Evolutionary conservation across 257 asterid species (phyloP), one percentile per base, ranked within the genome.

Genomic region (Anisodus tanguticus): DNA sequence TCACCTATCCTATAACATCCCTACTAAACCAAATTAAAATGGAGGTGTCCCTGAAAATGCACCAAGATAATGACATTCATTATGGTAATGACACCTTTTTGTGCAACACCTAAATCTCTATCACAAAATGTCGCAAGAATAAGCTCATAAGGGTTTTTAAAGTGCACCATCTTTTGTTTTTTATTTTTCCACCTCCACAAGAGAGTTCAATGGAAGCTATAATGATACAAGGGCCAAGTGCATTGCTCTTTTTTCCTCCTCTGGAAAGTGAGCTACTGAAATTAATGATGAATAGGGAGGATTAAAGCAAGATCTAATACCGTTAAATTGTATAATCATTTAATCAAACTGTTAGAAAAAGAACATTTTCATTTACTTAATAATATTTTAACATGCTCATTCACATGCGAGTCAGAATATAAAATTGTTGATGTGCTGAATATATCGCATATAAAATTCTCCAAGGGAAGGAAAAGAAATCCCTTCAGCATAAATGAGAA

Each of bases 121-220:
- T n/a, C 19, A 12, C 22, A 74, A 74, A 74, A 8, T 74, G 43
- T 26, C 22, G 22, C 43, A 49, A 22, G 43, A 19, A 72, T 74
- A 47, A 51, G n/a, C 6, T 41, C 45, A 41, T 41, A 41, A 41
- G 45, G 45, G 45, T 41, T 41, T n/a, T 39, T 2, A 45, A 43
- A 41, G 62, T 76, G 11, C 41, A 22, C 19, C 80, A 45, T 12
- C 5, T 67, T 45, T 49, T 19, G 12, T 8, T 39, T 6, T 17
- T 39, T 26, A 22, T 19, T 45, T 11, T 13, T n/a, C 58, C 55
- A n/a, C 8, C 45, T 41, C 17, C 5, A 45, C 79, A 71, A 71
- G 57, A 43, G 74, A 74, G 41, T 11, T 47, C 12, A 74, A 43
- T 74, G 81, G 81, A 74, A 22, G 60, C 37, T 74, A 49, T 74